These are phyloP conservation scores for Alternaria infectoria DNA, from an alignment of 2,329 filamentous ascomycete genomes.

Conservation along the genomic window DNA sequence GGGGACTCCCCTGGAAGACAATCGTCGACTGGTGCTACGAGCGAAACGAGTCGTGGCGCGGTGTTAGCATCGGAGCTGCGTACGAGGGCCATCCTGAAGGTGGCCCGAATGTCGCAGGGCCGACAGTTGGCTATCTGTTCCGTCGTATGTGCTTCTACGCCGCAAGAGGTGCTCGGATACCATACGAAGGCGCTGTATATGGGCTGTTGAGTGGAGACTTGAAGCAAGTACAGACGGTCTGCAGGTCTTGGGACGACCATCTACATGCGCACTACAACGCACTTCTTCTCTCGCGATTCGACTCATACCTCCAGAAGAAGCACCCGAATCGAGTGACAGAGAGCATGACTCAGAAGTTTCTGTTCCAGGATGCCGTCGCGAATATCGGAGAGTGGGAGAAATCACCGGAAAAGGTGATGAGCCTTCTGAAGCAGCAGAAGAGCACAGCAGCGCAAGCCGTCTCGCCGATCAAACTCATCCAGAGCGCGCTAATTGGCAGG, in stretches of 20 bases:
- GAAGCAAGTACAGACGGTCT: constrained; percentile 75
- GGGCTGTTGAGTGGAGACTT: constrained; percentile 88
- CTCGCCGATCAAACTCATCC: constrained; percentile 74
- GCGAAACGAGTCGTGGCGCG: constrained; percentile 87
- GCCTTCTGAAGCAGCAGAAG: constrained; percentile 63
- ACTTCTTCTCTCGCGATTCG: constrained; percentile 80
- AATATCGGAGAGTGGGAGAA: constrained; percentile 64
- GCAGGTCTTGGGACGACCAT: constrained; percentile 82
- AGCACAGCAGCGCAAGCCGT: constrained; percentile 65
- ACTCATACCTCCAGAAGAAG: constrained; percentile 68
- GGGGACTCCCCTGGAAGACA: constrained; percentile 75
- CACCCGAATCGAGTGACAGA: constrained; percentile 60
- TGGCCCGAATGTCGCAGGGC: constrained; percentile 46
- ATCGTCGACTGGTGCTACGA: constrained; percentile 88
- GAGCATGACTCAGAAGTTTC: constrained; percentile 64
- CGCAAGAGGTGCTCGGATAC: constrained; percentile 71
- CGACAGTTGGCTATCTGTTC: constrained; percentile 64
- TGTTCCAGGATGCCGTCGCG: constrained; percentile 69
- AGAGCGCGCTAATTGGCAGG: constrained; percentile 74
- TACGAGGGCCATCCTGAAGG: constrained; percentile 56
- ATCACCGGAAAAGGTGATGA: constrained; percentile 64
- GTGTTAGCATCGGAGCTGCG: constrained; percentile 78
- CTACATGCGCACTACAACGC: constrained; percentile 89
- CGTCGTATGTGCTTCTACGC: constrained; percentile 78
- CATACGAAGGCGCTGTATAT: constrained; percentile 89